Base-by-base conservation (phyloP, 495 filamentous ascomycete genomes). In the Penicillium fimorum region DNA sequence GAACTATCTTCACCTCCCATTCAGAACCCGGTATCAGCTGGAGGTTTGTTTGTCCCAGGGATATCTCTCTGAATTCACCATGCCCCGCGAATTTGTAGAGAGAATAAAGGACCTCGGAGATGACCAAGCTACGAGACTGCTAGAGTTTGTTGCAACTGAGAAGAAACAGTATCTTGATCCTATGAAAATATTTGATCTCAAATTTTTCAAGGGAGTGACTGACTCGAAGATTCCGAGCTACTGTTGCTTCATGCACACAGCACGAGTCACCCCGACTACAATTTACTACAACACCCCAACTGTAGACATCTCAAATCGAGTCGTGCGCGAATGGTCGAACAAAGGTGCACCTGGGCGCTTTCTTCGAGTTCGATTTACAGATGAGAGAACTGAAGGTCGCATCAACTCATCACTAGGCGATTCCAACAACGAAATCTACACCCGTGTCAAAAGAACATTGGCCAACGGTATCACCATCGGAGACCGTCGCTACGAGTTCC, bases 31-130 rank as follows among this genome's bases (percentile, higher is more conserved):
- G 9, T 97, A 97, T 63, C 93, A 96, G 69, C 81, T 98, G 0
- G 92, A 97, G 69, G 92, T 90, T 0, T 97, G 93, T 66, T 79
- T 97, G 9, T 96, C 92, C 0, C 80, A 89, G 20, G 84, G 85
- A 1, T 74, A 81, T n/a, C 72, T 98, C n/a, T 87, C 86, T 49
- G 92, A 96, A 69, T 82, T 87, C 65, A 89, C 84, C 48, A 79
- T 96, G 50, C 79, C 72, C 6, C 64, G 70, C 5, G 74, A 82
- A 9, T 97, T 96, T 58, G 70, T 92, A 17, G 57, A 76, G 18
- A 81, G 68, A 41, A 74, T 98, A 5, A 64, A 74, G 10, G 63
- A 76, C 0, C 72, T 92, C 11, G 63, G 68, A 10, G 68, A 76
- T 10, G 22, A 53, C 3, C 61, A 69, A 29, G 86, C 85, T 4